Conservation (phyloP, 1,139 yeast species). For the Torulaspora pretoriensis region DNA sequence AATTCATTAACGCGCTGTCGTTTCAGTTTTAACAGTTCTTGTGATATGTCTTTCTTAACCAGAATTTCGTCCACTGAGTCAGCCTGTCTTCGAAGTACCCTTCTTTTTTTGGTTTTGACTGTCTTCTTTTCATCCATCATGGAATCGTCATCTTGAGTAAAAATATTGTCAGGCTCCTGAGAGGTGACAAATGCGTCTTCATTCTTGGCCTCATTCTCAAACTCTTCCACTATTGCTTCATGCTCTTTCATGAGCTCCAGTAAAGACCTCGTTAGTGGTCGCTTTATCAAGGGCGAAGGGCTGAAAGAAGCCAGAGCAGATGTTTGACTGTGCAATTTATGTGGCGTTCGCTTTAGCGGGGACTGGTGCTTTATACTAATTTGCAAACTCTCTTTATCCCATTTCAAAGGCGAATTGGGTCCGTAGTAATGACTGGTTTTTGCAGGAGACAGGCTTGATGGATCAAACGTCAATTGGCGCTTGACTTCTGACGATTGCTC, state of each 20-base stretch:
- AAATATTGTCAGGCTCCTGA: constrained; percentile 3
- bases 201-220: constrained; percentile 14
- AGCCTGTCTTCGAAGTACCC: constrained; percentile 20
- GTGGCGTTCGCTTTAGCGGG: constrained; percentile 10
- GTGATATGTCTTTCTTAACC: constrained; percentile 25
- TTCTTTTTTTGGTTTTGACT: constrained; percentile 16
- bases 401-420: constrained; percentile 34
- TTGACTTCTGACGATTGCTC: constrained; percentile 9
- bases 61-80: constrained; percentile 6
- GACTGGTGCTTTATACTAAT: constrained; percentile 11
- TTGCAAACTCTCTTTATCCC: constrained; percentile 18
- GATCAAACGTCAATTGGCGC: constrained; percentile 17
- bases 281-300: constrained; percentile 34
- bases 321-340: neutral
- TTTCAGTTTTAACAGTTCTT: constrained; percentile 29
- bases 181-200: constrained; percentile 4
- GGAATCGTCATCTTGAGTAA: constrained; percentile 10
- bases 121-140: constrained; percentile 4
- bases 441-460: constrained; percentile 21
- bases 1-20: constrained; percentile 25
- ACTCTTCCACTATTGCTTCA: constrained; percentile 25
- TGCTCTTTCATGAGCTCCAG: constrained; percentile 28
- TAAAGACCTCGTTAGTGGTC: constrained; percentile 28
- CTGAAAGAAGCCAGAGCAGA: constrained; percentile 15
- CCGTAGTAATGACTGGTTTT: constrained; percentile 24